Percentiles rank a stretch among this genome's conserved stretches.
Evolutionary conservation across 192 early-diverging fungal genomes (phyloP).

Genomic region (Backusella macrospora): DNA sequence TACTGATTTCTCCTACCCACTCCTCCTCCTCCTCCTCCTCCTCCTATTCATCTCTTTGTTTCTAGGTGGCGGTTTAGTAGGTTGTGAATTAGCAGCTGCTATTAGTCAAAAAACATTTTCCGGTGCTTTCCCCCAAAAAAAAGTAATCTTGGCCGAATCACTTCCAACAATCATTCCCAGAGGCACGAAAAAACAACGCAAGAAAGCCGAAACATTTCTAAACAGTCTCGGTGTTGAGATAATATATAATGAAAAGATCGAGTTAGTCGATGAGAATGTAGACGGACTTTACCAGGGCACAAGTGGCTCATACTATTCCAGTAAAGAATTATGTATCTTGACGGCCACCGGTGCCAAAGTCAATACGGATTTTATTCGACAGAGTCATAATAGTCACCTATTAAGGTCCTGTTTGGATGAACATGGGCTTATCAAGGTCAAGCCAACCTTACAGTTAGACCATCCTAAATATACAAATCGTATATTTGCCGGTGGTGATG

Average conservation of each 20-base stretch:
- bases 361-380: constrained; percentile 26
- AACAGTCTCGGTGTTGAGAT: constrained; percentile 32
- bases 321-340: constrained; percentile 31
- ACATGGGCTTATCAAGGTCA: constrained; percentile 37
- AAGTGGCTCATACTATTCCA: constrained; percentile 26
- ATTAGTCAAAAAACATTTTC: constrained; percentile 23
- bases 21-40: not conserved
- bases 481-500: constrained; percentile 49
- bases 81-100: constrained; percentile 47
- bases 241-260: constrained; percentile 28
- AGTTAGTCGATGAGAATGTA: constrained; percentile 1
- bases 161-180: constrained; percentile 18
- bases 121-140: constrained; percentile 19
- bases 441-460: constrained; percentile 43
- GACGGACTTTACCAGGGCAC: constrained; percentile 18
- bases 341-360: constrained; percentile 32
- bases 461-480: constrained; percentile 26
- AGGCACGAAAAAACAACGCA: constrained; percentile 22
- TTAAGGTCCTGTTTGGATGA: constrained; percentile 27
- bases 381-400: not conserved
- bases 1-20: not conserved
- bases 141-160: constrained; percentile 31
- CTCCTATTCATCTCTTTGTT: not conserved
- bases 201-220: constrained; percentile 25
- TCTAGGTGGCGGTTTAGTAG: constrained; percentile 51